Evolutionary conservation across 768 basidiomycete genomes (phyloP).

Genomic region (Psilocybe subaeruginosa): DNA sequence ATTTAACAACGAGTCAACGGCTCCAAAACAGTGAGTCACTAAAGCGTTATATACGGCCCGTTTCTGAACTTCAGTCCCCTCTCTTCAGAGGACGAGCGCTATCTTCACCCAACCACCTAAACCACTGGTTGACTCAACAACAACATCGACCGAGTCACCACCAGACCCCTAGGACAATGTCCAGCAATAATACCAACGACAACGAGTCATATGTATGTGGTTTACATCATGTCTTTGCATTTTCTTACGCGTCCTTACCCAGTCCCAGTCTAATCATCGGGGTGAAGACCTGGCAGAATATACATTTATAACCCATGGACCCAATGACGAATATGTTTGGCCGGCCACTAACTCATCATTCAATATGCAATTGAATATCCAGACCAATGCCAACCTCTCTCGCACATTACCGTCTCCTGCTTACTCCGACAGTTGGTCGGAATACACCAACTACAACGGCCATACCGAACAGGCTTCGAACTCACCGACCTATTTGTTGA

Average conservation of each 20-base stretch:
- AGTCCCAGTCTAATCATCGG: constrained; percentile 7
- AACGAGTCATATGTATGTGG: constrained; percentile 10
- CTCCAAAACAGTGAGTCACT: constrained; percentile 26
- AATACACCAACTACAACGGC: neutral
- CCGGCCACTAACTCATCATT: neutral
- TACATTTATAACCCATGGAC: constrained; percentile 20
- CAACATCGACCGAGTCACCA: constrained; percentile 12
- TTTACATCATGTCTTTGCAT: neutral
- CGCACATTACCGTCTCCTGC: constrained; percentile 4
- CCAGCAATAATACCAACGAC: neutral
- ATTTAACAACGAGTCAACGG: constrained; percentile 22
- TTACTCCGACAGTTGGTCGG: constrained; percentile 5
- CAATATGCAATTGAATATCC: constrained; percentile 6
- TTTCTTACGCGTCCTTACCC: neutral
- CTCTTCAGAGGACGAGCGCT: neutral
- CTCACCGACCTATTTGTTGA: constrained; percentile 9
- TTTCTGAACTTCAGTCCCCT: constrained; percentile 1
- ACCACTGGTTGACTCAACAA: constrained; percentile 22
- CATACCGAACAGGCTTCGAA: constrained; percentile 8
- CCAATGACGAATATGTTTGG: constrained; percentile 10
- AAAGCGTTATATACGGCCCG: constrained; percentile 13
- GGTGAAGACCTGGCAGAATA: constrained; percentile 16
- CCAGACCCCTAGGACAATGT: constrained; percentile 7
- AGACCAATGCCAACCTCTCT: constrained; percentile 1
- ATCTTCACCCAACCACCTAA: constrained; percentile 3